Conservation (phyloP, 164 flowering plant genomes). For the Euptelea pleiosperma region DNA sequence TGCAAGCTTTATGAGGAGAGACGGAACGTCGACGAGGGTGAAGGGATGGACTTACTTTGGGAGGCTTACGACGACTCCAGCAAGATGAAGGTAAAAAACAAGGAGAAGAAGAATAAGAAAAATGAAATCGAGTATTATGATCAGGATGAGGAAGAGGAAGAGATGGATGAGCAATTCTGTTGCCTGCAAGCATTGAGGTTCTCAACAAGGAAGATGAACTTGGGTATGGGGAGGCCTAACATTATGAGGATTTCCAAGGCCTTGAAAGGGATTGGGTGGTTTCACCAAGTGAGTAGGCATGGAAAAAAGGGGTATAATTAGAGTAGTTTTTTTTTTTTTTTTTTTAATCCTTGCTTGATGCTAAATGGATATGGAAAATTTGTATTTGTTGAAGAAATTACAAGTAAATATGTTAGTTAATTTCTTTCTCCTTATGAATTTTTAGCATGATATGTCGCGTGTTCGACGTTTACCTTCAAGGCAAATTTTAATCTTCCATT, state of each 20-base stretch:
- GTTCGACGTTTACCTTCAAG: no score
- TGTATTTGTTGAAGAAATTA: constrained; percentile 6
- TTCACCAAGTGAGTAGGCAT: constrained; percentile 43
- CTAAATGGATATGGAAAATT: background rate
- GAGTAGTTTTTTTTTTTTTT: constrained; percentile 1
- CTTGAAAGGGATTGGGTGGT: constrained; percentile 75
- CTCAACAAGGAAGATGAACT: constrained; percentile 80
- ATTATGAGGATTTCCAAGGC: constrained; percentile 65
- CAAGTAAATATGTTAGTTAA: constrained; percentile 17
- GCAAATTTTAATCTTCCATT: no score
- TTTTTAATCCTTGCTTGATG: constrained; percentile 5
- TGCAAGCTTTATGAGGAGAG: constrained; percentile 91
- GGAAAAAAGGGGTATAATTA: constrained; percentile 35
- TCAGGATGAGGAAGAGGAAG: constrained; percentile 32
- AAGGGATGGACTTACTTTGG: constrained; percentile 92
- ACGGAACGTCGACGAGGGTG: constrained; percentile 44
- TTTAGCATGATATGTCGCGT: no score
- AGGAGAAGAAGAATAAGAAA: constrained; percentile 21
- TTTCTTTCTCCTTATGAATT: no score
- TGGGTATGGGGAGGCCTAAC: constrained; percentile 69
- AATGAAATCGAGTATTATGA: constrained; percentile 15
- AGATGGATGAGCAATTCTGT: constrained; percentile 46
- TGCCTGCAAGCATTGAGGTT: constrained; percentile 82
- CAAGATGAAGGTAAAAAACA: constrained; percentile 14
- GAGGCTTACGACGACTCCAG: constrained; percentile 61